Percentiles rank a stretch among this genome's conserved stretches.
These are phyloP conservation scores for Skeletonema costatum DNA, from an alignment of 108 stramenopile genomes.

Conservation along the genomic window DNA sequence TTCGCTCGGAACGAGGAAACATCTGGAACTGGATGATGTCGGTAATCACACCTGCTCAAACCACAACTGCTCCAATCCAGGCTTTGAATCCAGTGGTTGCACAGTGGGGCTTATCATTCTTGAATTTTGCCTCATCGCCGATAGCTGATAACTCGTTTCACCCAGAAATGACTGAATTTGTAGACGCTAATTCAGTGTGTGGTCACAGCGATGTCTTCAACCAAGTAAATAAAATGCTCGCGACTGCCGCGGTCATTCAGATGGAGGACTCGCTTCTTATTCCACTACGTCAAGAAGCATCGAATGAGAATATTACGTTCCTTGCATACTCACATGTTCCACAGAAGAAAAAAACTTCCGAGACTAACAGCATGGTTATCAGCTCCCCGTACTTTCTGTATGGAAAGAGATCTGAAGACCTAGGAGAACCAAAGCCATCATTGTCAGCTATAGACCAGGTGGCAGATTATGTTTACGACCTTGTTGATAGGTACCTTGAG, in stretches of 20 bases:
- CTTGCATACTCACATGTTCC: constrained; percentile 35
- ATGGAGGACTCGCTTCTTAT: constrained; percentile 31
- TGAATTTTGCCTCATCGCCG: constrained; percentile 32
- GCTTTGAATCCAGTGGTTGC: constrained; percentile 33
- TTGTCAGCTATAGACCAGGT: constrained; percentile 10
- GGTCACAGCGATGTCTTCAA: constrained; percentile 35
- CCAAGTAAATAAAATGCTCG: constrained; percentile 51
- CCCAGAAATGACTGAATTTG: constrained; percentile 12
- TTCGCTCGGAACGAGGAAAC: constrained; percentile 24
- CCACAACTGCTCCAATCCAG: constrained; percentile 15
- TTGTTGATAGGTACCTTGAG: constrained; percentile 42
- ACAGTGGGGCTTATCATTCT: constrained; percentile 38
- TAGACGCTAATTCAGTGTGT: constrained; percentile 32
- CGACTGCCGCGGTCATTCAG: constrained; percentile 38
- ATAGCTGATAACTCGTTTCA: background rate
- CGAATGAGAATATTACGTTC: constrained; percentile 10
- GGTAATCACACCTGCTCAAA: constrained; percentile 25
- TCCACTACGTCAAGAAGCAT: constrained; percentile 2
- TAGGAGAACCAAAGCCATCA: background rate
- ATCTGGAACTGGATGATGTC: constrained; percentile 42
- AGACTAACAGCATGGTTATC: constrained; percentile 24
- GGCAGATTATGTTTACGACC: constrained; percentile 38
- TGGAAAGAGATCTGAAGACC: constrained; percentile 1
- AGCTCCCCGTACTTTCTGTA: constrained; percentile 38
- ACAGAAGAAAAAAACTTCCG: constrained; percentile 8